Conservation (phyloP, 2,329 filamentous ascomycete species). For the Dactylellina haptotyla region DNA sequence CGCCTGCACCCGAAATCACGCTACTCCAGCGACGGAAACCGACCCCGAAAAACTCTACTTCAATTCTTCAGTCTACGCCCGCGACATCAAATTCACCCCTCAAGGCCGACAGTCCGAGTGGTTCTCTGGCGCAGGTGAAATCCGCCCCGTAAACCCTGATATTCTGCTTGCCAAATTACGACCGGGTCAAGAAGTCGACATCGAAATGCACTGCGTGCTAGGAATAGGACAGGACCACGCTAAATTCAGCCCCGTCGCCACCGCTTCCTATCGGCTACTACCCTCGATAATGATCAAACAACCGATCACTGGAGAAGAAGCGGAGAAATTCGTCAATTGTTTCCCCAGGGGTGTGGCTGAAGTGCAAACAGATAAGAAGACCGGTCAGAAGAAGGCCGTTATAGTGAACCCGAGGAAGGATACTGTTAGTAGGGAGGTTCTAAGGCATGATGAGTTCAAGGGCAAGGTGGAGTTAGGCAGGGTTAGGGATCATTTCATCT, state of each 20-base stretch:
- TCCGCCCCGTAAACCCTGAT: slow-evolving; percentile 84
- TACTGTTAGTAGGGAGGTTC: slow-evolving; percentile 90
- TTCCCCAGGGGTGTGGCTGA: slow-evolving; percentile 90
- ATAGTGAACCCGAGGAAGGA: slow-evolving; percentile 90
- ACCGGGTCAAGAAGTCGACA: slow-evolving; percentile 84
- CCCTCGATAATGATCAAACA: slow-evolving; percentile 84
- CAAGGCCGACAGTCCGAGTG: slow-evolving; percentile 76
- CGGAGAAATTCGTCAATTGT: slow-evolving; percentile 87
- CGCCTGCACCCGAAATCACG: slow-evolving; percentile 80
- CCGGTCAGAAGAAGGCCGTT: slow-evolving; percentile 85
- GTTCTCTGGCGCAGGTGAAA: slow-evolving; percentile 72
- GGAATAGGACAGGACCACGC: slow-evolving; percentile 93
- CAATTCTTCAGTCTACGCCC: slow-evolving; percentile 83
- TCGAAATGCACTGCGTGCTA: slow-evolving; percentile 93
- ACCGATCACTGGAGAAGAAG: slow-evolving; percentile 87
- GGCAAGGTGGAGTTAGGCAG: slow-evolving; percentile 94
- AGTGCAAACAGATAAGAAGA: slow-evolving; percentile 76
- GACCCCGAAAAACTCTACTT: slow-evolving; percentile 87
- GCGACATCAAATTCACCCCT: slow-evolving; percentile 79
- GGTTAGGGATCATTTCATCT: slow-evolving; percentile 95
- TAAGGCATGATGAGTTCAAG: slow-evolving; percentile 92
- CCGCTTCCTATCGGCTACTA: slow-evolving; percentile 89
- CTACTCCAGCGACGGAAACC: slow-evolving; percentile 76
- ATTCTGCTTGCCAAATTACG: slow-evolving; percentile 94
- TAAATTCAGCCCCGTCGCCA: slow-evolving; percentile 96